Conservation (phyloP, 2,329 filamentous ascomycete genomes). For the Gaeumannomyces sp. region DNA sequence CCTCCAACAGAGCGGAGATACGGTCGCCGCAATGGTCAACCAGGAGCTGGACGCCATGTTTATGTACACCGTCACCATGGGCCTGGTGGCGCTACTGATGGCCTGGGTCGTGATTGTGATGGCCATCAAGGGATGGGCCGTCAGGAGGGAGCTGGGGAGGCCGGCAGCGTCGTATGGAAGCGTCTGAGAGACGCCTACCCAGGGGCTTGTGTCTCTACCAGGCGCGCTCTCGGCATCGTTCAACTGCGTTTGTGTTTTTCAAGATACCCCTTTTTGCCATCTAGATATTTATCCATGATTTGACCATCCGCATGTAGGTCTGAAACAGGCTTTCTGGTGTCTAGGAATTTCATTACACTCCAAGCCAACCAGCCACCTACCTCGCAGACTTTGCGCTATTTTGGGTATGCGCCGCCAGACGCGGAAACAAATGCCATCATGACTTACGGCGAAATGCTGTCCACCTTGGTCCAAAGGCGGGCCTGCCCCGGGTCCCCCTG, state of each 20-base stretch:
- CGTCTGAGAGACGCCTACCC: too few species aligned
- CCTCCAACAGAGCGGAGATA: slow-evolving; percentile 58
- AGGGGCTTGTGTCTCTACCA: too few species aligned
- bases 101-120: slow-evolving; percentile 74
- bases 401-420: neutral
- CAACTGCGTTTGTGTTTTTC: too few species aligned
- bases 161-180: neutral
- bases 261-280: neutral
- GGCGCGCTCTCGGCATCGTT: too few species aligned
- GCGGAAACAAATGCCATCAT: neutral
- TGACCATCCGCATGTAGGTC: too few species aligned
- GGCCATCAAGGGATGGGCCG: slow-evolving; percentile 83
- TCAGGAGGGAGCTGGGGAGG: slow-evolving; percentile 35
- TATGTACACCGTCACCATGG: slow-evolving; percentile 82
- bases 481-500: too few species aligned
- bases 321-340: too few species aligned
- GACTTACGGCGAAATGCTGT: neutral
- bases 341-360: neutral
- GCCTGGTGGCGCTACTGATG: slow-evolving; percentile 76
- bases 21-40: slow-evolving; percentile 67
- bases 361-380: neutral
- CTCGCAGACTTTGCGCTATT: neutral
- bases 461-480: too few species aligned
- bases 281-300: neutral
- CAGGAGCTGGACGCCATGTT: slow-evolving; percentile 86